Evolutionary conservation across 225 moss, liverwort and hornwort species (phyloP).

Genomic region (Takakia lepidozioides): DNA sequence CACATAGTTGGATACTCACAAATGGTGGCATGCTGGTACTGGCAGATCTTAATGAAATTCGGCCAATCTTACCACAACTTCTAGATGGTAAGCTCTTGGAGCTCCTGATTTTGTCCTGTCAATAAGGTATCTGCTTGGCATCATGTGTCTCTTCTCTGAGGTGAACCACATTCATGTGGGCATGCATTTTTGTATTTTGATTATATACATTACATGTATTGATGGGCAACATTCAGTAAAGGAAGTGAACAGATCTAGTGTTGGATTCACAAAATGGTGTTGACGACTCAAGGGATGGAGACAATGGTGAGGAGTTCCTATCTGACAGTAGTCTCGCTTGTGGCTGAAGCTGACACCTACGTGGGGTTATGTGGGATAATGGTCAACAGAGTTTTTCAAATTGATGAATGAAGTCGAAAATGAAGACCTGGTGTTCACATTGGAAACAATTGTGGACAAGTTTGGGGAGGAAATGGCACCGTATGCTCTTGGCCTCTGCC

Average conservation of each 20-base stretch:
- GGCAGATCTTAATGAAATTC: slow-evolving; percentile 86
- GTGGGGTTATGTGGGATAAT: slow-evolving; percentile 1
- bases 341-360: not conserved
- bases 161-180: no score
- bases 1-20: not conserved
- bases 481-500: slow-evolving; percentile 96
- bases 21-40: slow-evolving; percentile 1
- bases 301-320: no score
- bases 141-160: no score
- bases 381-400: slow-evolving; percentile 83
- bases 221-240: no score
- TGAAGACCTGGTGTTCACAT: slow-evolving; percentile 92
- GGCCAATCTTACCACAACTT: slow-evolving; percentile 87
- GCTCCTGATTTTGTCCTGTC: no score
- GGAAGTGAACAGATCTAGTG: no score
- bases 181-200: no score
- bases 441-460: slow-evolving; percentile 98
- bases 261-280: no score
- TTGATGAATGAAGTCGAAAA: slow-evolving; percentile 99
- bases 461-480: slow-evolving; percentile 99
- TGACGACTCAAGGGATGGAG: no score
- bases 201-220: no score
- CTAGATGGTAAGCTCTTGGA: slow-evolving; percentile 76
- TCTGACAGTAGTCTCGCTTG: no score
- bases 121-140: no score